Evolutionary conservation across 2,329 filamentous ascomycete species (phyloP).

Genomic region (Amauroascus verrucosus): DNA sequence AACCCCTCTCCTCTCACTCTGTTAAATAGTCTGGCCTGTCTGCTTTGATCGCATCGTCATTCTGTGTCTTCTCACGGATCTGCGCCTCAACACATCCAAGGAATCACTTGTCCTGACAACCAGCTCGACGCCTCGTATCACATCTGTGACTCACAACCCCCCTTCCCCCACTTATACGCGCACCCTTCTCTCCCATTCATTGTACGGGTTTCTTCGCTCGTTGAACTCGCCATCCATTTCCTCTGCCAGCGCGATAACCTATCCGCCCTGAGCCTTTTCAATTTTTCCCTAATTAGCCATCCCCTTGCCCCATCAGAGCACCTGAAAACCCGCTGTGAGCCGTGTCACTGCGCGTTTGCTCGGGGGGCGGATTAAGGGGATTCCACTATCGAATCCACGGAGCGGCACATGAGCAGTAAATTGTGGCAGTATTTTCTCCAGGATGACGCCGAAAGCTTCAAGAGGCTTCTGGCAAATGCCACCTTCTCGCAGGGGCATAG

Average conservation of each 20-base stretch:
- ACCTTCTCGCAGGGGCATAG: constrained; percentile 39
- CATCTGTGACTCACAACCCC: constrained; percentile 3
- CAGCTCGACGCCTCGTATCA: background rate
- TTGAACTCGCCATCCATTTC: background rate
- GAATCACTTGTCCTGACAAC: background rate
- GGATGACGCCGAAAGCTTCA: constrained; percentile 94
- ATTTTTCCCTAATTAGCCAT: background rate
- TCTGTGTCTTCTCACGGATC: background rate
- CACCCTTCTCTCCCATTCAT: too few relatives aligned
- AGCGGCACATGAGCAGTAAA: constrained; percentile 78
- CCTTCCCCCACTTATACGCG: too few relatives aligned
- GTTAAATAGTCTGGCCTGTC: background rate
- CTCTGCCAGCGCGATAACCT: background rate
- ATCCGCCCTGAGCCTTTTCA: background rate
- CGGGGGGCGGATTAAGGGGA: constrained; percentile 3
- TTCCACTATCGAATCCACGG: constrained; percentile 15
- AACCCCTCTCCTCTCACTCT: background rate
- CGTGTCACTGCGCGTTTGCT: constrained; percentile 12
- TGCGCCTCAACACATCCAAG: background rate
- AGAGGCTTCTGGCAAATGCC: constrained; percentile 70
- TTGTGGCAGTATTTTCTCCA: constrained; percentile 96
- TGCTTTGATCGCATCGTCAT: constrained; percentile 3
- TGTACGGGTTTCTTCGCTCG: background rate
- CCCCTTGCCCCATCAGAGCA: constrained; percentile 4
- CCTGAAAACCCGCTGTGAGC: constrained; percentile 7